Conservation (phyloP, 129 eudicot genomes). For the Gnaphalium uliginosum region DNA sequence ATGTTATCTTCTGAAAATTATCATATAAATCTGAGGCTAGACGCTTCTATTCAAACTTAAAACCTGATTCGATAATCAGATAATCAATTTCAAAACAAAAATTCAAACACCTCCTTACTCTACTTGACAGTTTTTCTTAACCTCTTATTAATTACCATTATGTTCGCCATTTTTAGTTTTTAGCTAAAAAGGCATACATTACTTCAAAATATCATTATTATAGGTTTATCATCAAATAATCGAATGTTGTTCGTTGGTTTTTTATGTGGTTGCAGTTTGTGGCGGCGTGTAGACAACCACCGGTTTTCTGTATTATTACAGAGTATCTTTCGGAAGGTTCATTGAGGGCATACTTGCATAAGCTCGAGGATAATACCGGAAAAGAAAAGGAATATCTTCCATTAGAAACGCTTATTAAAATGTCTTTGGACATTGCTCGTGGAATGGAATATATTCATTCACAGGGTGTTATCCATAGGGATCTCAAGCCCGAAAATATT, state of each 20-base stretch:
- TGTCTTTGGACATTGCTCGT: constrained; percentile 81
- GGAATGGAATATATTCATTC: constrained; percentile 95
- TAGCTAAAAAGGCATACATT: background rate
- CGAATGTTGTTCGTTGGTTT: background rate
- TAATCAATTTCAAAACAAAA: background rate
- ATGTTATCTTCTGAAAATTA: background rate
- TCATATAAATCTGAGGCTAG: background rate
- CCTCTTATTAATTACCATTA: no score
- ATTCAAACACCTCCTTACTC: background rate
- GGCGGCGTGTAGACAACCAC: constrained; percentile 79
- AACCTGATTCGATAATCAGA: background rate
- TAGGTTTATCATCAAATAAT: constrained; percentile 5
- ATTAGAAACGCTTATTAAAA: constrained; percentile 45
- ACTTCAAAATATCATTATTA: background rate
- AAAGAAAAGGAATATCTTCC: constrained; percentile 53
- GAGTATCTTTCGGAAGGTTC: constrained; percentile 95
- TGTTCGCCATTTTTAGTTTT: background rate
- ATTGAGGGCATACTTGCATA: constrained; percentile 80
- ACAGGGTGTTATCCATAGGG: constrained; percentile 87
- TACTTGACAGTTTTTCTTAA: background rate
- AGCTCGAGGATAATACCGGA: constrained; percentile 62
- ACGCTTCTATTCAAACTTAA: background rate
- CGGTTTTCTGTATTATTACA: constrained; percentile 72
- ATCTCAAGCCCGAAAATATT: constrained; percentile 88
- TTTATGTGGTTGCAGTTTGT: constrained; percentile 52